Evolutionary conservation across 148 eudicot genomes (phyloP).

Genomic region (Nyssa sinensis): DNA sequence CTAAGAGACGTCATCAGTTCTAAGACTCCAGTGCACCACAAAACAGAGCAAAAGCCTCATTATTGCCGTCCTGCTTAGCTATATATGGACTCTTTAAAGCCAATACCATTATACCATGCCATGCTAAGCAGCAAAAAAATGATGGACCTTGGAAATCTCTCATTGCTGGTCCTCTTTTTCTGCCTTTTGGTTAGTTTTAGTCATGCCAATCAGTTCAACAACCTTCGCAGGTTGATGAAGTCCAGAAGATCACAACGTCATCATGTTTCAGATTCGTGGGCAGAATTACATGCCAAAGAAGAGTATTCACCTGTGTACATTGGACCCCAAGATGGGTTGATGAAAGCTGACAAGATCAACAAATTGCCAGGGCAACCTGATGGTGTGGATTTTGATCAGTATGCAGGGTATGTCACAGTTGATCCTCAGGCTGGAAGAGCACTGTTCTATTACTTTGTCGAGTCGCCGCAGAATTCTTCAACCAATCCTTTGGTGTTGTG

Average conservation of each 20-base stretch:
- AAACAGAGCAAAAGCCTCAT: too few species aligned
- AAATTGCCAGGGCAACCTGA: conserved; percentile 36
- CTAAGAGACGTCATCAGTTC: too few species aligned
- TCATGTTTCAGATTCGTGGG: conserved; percentile 24
- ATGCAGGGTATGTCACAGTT: conserved; percentile 36
- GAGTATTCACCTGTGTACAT: conserved; percentile 7
- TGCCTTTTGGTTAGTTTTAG: not conserved
- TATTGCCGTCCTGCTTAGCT: too few species aligned
- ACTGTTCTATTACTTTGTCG: conserved; percentile 38
- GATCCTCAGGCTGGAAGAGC: conserved; percentile 20
- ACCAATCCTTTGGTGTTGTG: conserved; percentile 33
- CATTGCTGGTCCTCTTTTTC: too few species aligned
- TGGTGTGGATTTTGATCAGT: conserved; percentile 27
- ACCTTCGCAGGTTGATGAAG: conserved; percentile 24
- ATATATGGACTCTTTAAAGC: too few species aligned
- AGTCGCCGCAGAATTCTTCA: conserved; percentile 31
- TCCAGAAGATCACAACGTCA: conserved; percentile 26
- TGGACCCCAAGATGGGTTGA: conserved; percentile 31
- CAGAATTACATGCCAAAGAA: conserved; percentile 9
- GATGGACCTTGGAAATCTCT: too few species aligned
- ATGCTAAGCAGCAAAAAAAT: too few species aligned
- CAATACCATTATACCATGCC: too few species aligned
- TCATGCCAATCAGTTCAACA: conserved; percentile 27
- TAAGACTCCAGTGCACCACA: too few species aligned
- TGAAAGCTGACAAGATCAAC: conserved; percentile 31